Conservation (phyloP, 352 stramenopile genomes). For the Phytophthora europaea region DNA sequence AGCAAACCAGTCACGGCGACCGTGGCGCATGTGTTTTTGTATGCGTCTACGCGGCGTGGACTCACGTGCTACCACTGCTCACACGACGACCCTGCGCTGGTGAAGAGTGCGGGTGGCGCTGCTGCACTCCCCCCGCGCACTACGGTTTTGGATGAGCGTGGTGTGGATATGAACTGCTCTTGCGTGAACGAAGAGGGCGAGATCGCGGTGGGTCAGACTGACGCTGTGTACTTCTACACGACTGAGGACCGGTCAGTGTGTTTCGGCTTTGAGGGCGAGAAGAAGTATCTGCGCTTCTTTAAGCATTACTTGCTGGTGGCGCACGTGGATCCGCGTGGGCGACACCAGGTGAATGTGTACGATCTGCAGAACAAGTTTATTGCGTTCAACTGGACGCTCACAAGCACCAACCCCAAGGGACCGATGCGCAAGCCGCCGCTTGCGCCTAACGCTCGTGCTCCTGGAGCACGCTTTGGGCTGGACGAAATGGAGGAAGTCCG, state of each 20-base stretch:
- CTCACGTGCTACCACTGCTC: conserved; percentile 89
- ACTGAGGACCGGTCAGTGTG: conserved; percentile 89
- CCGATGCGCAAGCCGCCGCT: conserved; percentile 44
- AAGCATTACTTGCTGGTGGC: conserved; percentile 90
- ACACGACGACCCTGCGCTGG: conserved; percentile 81
- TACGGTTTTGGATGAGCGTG: conserved; percentile 84
- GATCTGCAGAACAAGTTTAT: conserved; percentile 95
- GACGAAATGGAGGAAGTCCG: conserved; percentile 91
- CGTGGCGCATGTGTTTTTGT: conserved; percentile 78
- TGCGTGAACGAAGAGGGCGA: conserved; percentile 89
- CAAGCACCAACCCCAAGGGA: conserved; percentile 57
- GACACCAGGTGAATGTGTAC: conserved; percentile 92
- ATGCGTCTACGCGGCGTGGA: conserved; percentile 80
- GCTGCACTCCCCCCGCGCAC: conserved; percentile 73
- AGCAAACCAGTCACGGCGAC: conserved; percentile 79
- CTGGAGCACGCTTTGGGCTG: conserved; percentile 79
- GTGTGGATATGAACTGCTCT: conserved; percentile 83
- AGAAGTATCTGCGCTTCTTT: conserved; percentile 89
- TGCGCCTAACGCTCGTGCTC: conserved; percentile 43
- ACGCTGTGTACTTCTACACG: conserved; percentile 92
- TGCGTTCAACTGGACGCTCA: conserved; percentile 92
- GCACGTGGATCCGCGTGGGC: conserved; percentile 82
- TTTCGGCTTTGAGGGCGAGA: conserved; percentile 91
- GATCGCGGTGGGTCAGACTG: conserved; percentile 84
- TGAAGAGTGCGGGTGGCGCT: conserved; percentile 74